These are phyloP conservation scores for Aspergillus awamori DNA, from an alignment of 2,329 filamentous ascomycete genomes.

Conservation along the genomic window DNA sequence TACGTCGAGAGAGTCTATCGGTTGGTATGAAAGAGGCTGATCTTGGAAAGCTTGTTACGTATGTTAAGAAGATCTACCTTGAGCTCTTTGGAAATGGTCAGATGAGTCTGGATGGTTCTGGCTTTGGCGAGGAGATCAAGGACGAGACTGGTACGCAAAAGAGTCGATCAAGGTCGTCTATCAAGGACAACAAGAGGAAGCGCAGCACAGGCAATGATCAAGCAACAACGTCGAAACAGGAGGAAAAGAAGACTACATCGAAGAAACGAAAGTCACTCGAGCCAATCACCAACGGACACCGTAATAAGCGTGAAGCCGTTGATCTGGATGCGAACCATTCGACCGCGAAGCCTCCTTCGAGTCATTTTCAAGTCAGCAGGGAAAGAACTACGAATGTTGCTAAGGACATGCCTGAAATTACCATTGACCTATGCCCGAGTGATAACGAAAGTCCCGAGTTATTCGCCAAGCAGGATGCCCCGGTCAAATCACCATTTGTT, in stretches of 20 bases:
- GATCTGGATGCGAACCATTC: not conserved
- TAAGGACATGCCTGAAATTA: not conserved
- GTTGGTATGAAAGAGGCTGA: slow-evolving; percentile 21
- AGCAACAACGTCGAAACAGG: not conserved
- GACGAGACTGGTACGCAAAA: slow-evolving; percentile 8
- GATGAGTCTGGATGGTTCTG: slow-evolving; percentile 11
- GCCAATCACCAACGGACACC: not conserved
- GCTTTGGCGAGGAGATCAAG: slow-evolving; percentile 30
- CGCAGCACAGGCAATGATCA: not conserved
- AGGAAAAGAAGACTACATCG: not conserved
- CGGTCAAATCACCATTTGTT: not conserved
- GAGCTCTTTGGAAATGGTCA: slow-evolving; percentile 12
- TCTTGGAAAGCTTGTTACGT: slow-evolving; percentile 21
- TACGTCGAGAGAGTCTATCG: slow-evolving; percentile 19
- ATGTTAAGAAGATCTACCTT: slow-evolving; percentile 29
- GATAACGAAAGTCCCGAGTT: not conserved
- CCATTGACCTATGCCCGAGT: not conserved
- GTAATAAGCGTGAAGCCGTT: not conserved
- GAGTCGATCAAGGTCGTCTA: slow-evolving; percentile 11
- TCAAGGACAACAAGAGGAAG: slow-evolving; percentile 13
- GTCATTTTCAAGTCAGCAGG: not conserved
- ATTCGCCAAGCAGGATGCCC: not conserved
- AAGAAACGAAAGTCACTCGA: not conserved
- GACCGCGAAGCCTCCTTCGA: not conserved
- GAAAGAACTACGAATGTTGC: not conserved